phyloP scores from a whole-genome alignment of 176 grass and related monocot species.

The Avena sativa region DNA sequence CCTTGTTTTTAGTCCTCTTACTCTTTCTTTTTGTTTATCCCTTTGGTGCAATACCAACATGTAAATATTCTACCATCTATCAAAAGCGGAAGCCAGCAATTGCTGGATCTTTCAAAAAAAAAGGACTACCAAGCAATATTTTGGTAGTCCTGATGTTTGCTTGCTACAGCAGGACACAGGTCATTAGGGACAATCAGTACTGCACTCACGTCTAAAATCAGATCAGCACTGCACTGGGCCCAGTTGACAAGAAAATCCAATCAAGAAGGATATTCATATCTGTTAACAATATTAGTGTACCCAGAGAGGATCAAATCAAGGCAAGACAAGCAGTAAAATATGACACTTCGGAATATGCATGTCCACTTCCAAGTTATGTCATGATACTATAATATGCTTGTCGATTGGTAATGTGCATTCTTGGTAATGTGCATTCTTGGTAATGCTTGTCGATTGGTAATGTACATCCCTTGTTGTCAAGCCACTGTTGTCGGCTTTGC shows the following conservation, averaged over 20 bases:
- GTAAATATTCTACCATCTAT: too few species aligned
- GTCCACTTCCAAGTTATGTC: background rate
- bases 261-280: background rate
- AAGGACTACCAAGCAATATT: background rate
- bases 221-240: background rate
- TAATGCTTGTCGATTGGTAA: too few species aligned
- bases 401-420: background rate
- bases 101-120: too few species aligned
- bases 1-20: too few species aligned
- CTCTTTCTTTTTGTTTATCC: too few species aligned
- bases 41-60: too few species aligned
- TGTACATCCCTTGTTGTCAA: too few species aligned
- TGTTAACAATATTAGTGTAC: background rate
- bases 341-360: background rate
- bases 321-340: background rate
- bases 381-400: slow-evolving; percentile 5
- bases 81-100: too few species aligned
- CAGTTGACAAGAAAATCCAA: background rate
- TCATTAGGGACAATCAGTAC: background rate
- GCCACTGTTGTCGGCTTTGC: too few species aligned
- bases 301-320: background rate
- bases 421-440: background rate
- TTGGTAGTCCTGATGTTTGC: background rate
- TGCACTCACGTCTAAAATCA: background rate
- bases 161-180: slow-evolving; percentile 5